phyloP scores from a whole-genome alignment of 768 basidiomycete species.

The Crassisporium funariophilum region DNA sequence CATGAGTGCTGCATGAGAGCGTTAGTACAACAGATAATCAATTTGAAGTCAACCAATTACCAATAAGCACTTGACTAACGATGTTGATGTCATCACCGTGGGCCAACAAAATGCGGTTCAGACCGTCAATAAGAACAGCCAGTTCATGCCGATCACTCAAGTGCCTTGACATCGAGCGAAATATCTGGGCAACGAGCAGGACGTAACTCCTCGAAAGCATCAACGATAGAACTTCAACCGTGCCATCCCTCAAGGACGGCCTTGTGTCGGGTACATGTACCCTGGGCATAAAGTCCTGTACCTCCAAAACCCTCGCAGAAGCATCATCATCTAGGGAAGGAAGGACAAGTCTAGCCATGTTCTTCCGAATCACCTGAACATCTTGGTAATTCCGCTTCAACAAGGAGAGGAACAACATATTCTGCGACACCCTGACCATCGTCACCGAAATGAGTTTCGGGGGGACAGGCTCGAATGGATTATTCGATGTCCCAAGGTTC shows the following conservation, averaged over 20 bases:
- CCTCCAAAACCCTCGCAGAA: slow-evolving; percentile 34
- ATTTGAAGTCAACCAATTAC: slow-evolving; percentile 38
- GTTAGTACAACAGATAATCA: neutral
- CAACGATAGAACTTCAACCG: slow-evolving; percentile 51
- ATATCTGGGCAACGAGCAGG: slow-evolving; percentile 67
- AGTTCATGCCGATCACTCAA: slow-evolving; percentile 71
- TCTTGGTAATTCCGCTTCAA: slow-evolving; percentile 69
- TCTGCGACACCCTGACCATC: slow-evolving; percentile 71
- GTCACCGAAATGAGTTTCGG: slow-evolving; percentile 53
- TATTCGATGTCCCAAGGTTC: slow-evolving; percentile 32
- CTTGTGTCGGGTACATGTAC: slow-evolving; percentile 18
- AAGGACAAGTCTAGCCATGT: slow-evolving; percentile 59
- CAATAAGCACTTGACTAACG: slow-evolving; percentile 72
- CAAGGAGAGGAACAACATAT: slow-evolving; percentile 64
- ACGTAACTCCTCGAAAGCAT: slow-evolving; percentile 70
- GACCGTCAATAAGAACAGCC: slow-evolving; percentile 63
- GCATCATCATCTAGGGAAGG: slow-evolving; percentile 42
- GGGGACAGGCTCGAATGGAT: slow-evolving; percentile 42
- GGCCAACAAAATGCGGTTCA: slow-evolving; percentile 66
- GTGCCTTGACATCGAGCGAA: slow-evolving; percentile 72
- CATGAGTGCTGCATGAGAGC: slow-evolving; percentile 55
- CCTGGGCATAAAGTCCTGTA: slow-evolving; percentile 51
- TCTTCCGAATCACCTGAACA: slow-evolving; percentile 66
- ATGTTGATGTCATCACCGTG: slow-evolving; percentile 80
- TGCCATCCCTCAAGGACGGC: slow-evolving; percentile 14